Evolutionary conservation across 169 alveolate genomes (phyloP).

Genomic region (Eimeria acervulina): DNA sequence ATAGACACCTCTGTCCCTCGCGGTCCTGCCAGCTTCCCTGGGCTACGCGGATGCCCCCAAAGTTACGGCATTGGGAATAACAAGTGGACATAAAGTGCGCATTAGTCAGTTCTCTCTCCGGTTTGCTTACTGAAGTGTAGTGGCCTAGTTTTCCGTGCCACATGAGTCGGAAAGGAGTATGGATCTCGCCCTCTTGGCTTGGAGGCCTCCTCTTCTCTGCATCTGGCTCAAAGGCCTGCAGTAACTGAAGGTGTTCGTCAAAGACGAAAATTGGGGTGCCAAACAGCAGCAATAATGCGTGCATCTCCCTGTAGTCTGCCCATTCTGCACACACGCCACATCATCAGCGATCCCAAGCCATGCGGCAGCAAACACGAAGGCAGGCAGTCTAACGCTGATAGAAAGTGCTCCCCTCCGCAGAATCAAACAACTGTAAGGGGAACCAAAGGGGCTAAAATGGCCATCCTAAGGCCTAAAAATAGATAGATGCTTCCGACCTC

Average conservation of each 20-base stretch:
- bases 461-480: background rate
- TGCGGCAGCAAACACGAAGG: background rate
- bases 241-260: constrained; percentile 67
- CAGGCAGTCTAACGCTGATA: background rate
- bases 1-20: background rate
- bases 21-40: background rate
- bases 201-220: constrained; percentile 63
- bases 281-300: constrained; percentile 46
- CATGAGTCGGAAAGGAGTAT: constrained; percentile 67
- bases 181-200: constrained; percentile 41
- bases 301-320: constrained; percentile 80
- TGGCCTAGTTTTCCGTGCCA: constrained; percentile 75
- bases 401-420: background rate
- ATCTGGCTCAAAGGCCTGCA: constrained; percentile 75
- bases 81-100: background rate
- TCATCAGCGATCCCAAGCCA: background rate
- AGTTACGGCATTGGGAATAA: background rate
- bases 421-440: background rate
- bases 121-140: constrained; percentile 55
- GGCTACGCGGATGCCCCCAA: background rate
- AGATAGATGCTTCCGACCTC: background rate
- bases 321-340: constrained; percentile 68
- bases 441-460: background rate
- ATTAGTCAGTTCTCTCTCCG: too few species aligned
- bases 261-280: constrained; percentile 67